These are phyloP conservation scores for Thalassia testudinum DNA, from an alignment of 116 monocot species.

Conservation along the genomic window DNA sequence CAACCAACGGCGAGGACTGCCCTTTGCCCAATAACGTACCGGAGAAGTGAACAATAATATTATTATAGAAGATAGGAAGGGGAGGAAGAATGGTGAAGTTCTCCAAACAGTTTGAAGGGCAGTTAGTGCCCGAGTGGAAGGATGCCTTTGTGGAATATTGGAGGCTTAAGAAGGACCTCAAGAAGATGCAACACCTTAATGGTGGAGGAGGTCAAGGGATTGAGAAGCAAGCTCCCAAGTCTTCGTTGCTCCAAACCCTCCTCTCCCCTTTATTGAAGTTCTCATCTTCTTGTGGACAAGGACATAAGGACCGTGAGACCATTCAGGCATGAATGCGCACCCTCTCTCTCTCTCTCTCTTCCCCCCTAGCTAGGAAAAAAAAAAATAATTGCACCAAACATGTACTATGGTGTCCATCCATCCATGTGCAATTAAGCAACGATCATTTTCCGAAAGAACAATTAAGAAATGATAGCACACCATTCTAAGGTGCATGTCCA, in stretches of 20 bases:
- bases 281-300: conserved; percentile 21
- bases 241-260: conserved; percentile 9
- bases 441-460: too few species aligned
- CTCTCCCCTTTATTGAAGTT: conserved; percentile 36
- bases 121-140: conserved; percentile 98
- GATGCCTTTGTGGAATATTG: conserved; percentile 97
- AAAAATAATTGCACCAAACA: too few species aligned
- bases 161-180: conserved; percentile 86
- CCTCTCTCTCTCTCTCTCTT: too few species aligned
- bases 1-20: conserved; percentile 1
- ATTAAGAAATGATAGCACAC: too few species aligned
- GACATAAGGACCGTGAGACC: conserved; percentile 39
- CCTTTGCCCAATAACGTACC: background rate
- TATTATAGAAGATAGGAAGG: background rate
- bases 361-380: too few species aligned
- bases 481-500: too few species aligned
- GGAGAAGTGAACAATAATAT: too few species aligned
- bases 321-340: conserved; percentile 41
- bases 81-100: conserved; percentile 90
- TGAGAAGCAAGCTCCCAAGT: conserved; percentile 3
- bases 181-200: conserved; percentile 47
- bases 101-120: conserved; percentile 93
- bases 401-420: too few species aligned
- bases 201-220: conserved; percentile 5
- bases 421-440: too few species aligned